Evolutionary conservation across 2,329 filamentous ascomycete species (phyloP).

Genomic region (Cytospora paraplurivora): DNA sequence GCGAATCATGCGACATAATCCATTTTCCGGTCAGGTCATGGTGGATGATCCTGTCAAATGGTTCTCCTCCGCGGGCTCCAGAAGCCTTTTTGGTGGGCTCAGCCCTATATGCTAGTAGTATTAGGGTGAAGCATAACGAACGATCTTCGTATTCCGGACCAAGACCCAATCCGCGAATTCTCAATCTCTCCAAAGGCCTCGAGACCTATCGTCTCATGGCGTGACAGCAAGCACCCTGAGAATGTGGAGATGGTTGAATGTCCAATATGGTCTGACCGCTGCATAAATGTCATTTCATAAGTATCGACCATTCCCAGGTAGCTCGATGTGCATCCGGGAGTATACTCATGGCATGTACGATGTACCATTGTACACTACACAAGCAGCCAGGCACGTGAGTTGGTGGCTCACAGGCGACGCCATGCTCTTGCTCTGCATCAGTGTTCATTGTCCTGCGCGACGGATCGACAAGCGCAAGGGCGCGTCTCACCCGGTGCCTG

Average conservation of each 20-base stretch:
- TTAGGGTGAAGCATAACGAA: too few species aligned
- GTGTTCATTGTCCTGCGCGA: not conserved
- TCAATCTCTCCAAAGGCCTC: too few species aligned
- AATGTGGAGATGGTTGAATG: too few species aligned
- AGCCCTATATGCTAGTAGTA: not conserved
- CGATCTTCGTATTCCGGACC: too few species aligned
- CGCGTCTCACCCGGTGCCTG: constrained; percentile 19
- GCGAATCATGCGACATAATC: constrained; percentile 9
- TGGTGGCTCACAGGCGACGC: constrained; percentile 25
- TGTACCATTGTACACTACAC: not conserved
- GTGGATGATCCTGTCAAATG: not conserved
- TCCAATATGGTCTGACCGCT: too few species aligned
- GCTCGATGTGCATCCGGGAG: too few species aligned
- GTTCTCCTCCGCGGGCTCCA: not conserved
- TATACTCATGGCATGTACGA: not conserved
- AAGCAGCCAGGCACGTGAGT: constrained; percentile 20
- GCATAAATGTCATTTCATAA: too few species aligned
- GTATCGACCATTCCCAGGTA: too few species aligned
- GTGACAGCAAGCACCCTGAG: too few species aligned
- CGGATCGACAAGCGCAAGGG: constrained; percentile 19
- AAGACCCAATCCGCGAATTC: too few species aligned
- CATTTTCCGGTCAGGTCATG: not conserved
- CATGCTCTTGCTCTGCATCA: not conserved
- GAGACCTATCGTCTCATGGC: too few species aligned
- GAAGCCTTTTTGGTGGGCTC: not conserved